Conservation (phyloP, 2,329 filamentous ascomycete species). For the Cephalotrichum gorgonifer region DNA sequence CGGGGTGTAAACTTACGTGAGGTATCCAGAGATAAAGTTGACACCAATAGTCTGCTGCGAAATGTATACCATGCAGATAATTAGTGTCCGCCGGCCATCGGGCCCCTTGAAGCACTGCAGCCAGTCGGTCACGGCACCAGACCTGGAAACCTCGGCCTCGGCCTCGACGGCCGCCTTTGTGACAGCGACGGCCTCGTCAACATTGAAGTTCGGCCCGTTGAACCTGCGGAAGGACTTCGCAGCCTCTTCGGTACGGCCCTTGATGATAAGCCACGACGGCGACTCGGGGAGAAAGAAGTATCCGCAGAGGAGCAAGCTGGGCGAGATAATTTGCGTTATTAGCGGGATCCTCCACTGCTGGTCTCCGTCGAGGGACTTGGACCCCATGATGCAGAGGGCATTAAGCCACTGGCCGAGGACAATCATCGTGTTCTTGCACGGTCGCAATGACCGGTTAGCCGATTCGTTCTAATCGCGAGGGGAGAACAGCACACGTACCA, state of each 20-base stretch:
- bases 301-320: too few species aligned
- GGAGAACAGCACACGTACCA: too few species aligned
- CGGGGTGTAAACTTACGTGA: too few species aligned
- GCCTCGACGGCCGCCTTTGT: conserved; percentile 10
- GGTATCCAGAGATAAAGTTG: too few species aligned
- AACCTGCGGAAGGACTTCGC: conserved; percentile 9
- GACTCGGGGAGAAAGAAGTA: conserved; percentile 28
- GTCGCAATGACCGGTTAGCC: too few species aligned
- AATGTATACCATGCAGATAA: conserved; percentile 20
- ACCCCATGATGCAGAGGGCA: too few species aligned
- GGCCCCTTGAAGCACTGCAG: conserved; percentile 18
- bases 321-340: too few species aligned
- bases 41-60: conserved; percentile 19
- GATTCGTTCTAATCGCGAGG: too few species aligned
- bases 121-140: conserved; percentile 12
- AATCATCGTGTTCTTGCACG: too few species aligned
- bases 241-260: conserved; percentile 20
- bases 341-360: too few species aligned
- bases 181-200: conserved; percentile 13
- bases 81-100: conserved; percentile 16
- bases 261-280: conserved; percentile 26
- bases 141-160: conserved; percentile 12
- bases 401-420: too few species aligned
- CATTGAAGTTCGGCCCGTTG: conserved; percentile 16
- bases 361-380: too few species aligned